Evolutionary conservation across 1,139 yeast species (phyloP), one percentile per base, ranked within the genome.

Genomic region (Candida sojae): DNA sequence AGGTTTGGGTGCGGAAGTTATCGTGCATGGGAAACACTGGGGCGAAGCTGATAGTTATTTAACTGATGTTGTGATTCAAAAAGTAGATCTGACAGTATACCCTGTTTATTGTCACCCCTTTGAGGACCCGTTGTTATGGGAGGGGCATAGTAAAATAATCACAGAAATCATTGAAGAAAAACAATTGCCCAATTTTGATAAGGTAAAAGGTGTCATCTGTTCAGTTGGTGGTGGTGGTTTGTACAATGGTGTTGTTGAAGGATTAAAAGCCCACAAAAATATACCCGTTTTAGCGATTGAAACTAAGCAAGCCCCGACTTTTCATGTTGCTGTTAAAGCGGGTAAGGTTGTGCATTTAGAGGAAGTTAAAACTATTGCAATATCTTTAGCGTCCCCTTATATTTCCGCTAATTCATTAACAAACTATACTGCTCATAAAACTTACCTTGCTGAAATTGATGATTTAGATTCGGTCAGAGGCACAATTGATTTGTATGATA

Each of bases 81-180:
- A 46, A 9, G 57, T 62, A 12, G 54, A 53, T 23, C 48, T 54
- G 4, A 39, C 43, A 6, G 54, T 60, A 3, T 57, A 58, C 39
- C 62, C 71, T 4, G 61, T 73, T 10, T 73, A 73, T 51, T 68
- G 73, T 49, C 79, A 73, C 47, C 79, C 79, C 0, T 73, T 71
- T 48, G 77, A 73, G 52, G 59, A 72, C 51, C 66, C 68, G 3
- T 48, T 65, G 26, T 55, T 73, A 7, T 73, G 77, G 77, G 66
- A 72, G 28, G 79, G 79, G 10, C 77, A 73, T 52, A 58, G 71
- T 2, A 48, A 60, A n/a, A 53, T 73, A 17, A 53, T 73, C 3
- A 73, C 67, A 39, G 79, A 73, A 49, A 53, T 71, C 6, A 49
- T 55, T 17, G 53, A 53, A 10, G 50, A 47, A 26, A 52, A 56